Percentiles rank a stretch among this genome's conserved stretches.
Evolutionary conservation across 106 monocot species (phyloP).

Genomic region (Ottelia alismoides): DNA sequence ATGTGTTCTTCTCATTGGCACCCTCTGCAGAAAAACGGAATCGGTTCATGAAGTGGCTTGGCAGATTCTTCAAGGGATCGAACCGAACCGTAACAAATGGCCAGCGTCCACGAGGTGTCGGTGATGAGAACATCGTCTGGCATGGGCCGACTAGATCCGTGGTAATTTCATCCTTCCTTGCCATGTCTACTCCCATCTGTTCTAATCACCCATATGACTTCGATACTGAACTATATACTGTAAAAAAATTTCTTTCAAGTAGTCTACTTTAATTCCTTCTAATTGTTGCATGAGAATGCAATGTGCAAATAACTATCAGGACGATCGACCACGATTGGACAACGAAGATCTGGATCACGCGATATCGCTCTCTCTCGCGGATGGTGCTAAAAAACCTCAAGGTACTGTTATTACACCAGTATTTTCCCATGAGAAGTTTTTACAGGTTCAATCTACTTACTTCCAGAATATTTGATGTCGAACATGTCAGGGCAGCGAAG

Average conservation of each 20-base stretch:
- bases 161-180: slow-evolving; percentile 21
- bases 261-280: too few relatives aligned
- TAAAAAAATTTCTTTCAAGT: too few relatives aligned
- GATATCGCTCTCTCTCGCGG: slow-evolving; percentile 71
- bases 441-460: background rate
- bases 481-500: slow-evolving; percentile 17
- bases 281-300: too few relatives aligned
- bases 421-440: background rate
- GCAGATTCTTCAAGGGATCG: slow-evolving; percentile 60
- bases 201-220: too few relatives aligned
- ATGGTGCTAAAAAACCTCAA: slow-evolving; percentile 45
- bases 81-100: slow-evolving; percentile 23
- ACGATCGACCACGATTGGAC: slow-evolving; percentile 47
- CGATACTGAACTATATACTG: too few relatives aligned
- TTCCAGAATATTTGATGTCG: background rate
- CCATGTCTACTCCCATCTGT: too few relatives aligned
- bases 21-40: slow-evolving; percentile 36
- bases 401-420: slow-evolving; percentile 18
- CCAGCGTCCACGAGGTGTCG: slow-evolving; percentile 22
- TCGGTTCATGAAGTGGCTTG: slow-evolving; percentile 78
- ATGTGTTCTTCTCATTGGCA: background rate
- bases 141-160: slow-evolving; percentile 38
- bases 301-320: too few relatives aligned
- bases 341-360: slow-evolving; percentile 83
- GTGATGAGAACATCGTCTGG: slow-evolving; percentile 55